A percentile compares a stretch with the other conserved stretches of the same genome.
phyloP scores from a whole-genome alignment of 2,329 filamentous ascomycete species.

The Monosporascus sp. region DNA sequence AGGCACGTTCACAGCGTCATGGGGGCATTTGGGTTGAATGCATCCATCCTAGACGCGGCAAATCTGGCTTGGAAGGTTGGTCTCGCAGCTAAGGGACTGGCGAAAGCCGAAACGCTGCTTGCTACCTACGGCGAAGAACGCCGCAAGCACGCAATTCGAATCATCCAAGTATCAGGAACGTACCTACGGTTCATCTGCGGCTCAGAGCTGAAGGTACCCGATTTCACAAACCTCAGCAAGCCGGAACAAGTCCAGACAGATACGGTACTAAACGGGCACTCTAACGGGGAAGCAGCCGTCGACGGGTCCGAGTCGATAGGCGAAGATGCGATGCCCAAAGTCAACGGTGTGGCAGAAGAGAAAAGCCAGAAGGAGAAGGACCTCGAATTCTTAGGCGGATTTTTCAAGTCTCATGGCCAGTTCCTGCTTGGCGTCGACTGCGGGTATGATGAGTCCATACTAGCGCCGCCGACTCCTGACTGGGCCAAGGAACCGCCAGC shows the following conservation, averaged over 20 bases:
- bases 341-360: too few relatives aligned
- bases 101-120: conserved; percentile 17
- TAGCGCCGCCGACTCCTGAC: conserved; percentile 1
- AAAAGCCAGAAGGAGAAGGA: conserved; percentile 3
- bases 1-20: conserved; percentile 30
- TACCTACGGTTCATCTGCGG: conserved; percentile 21
- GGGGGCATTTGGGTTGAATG: conserved; percentile 31
- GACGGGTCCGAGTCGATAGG: too few relatives aligned
- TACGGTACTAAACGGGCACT: too few relatives aligned
- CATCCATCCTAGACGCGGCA: conserved; percentile 28
- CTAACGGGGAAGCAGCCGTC: too few relatives aligned
- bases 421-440: conserved; percentile 25
- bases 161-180: conserved; percentile 12
- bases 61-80: conserved; percentile 32
- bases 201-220: conserved; percentile 6
- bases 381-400: conserved; percentile 16
- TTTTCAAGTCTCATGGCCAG: conserved; percentile 20
- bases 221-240: too few relatives aligned
- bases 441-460: conserved; percentile 13
- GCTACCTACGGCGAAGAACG: conserved; percentile 27
- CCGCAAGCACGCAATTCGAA: conserved; percentile 13
- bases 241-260: too few relatives aligned
- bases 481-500: conserved; percentile 4
- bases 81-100: conserved; percentile 17
- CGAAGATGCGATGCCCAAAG: too few relatives aligned